A percentile compares a stretch with the other conserved stretches of the same genome.
Evolutionary conservation across 1,139 yeast genomes (phyloP).

Genomic region (Suzukiozyma palmioleophila): DNA sequence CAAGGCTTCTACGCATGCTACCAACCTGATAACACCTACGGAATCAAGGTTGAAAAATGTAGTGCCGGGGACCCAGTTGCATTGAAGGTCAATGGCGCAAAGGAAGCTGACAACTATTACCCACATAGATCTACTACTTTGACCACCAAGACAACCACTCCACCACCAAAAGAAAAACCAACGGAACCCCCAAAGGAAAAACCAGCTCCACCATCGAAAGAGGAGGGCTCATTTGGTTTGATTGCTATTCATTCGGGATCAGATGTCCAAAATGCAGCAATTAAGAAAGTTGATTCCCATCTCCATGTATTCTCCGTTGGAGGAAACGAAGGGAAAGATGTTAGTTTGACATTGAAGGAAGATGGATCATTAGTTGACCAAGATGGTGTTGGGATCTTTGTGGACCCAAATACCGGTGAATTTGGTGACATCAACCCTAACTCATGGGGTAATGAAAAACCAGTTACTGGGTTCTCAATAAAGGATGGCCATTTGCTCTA

Average conservation of each 20-base stretch:
- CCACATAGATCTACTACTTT: conserved; percentile 3
- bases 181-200: not conserved
- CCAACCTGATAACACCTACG: conserved; percentile 10
- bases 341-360: conserved; percentile 15
- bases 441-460: conserved; percentile 19
- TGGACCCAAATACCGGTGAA: conserved; percentile 20
- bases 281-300: conserved; percentile 19
- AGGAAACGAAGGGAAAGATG: conserved; percentile 17
- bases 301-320: conserved; percentile 24
- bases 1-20: conserved; percentile 19
- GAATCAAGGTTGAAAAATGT: not conserved
- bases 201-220: conserved; percentile 2
- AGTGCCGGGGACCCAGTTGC: conserved; percentile 11
- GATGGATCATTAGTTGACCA: conserved; percentile 22
- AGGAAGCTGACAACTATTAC: not conserved
- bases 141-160: conserved; percentile 6
- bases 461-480: conserved; percentile 19
- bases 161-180: conserved; percentile 1
- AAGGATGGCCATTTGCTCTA: conserved; percentile 16
- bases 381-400: conserved; percentile 18
- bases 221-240: conserved; percentile 4
- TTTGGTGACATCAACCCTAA: conserved; percentile 17
- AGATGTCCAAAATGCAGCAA: conserved; percentile 16
- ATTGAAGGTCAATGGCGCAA: conserved; percentile 6
- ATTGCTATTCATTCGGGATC: conserved; percentile 7